phyloP scores from a whole-genome alignment of 177 flowering plant species.

The Tripterygium wilfordii region DNA sequence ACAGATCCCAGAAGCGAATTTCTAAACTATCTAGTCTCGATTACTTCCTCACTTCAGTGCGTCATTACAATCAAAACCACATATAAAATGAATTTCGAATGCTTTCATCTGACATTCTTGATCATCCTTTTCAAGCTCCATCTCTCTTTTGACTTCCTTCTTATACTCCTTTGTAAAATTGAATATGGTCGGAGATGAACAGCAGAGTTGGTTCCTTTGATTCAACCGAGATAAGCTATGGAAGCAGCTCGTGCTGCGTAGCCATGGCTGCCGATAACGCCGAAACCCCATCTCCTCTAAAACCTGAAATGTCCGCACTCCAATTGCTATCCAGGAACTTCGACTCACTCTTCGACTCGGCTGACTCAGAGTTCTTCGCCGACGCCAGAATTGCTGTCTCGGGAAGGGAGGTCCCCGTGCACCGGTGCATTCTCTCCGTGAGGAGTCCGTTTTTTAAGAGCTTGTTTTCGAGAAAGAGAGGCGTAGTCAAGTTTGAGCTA shows the following conservation, averaged over 20 bases:
- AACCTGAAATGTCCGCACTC: slow-evolving; percentile 39
- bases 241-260: slow-evolving; percentile 36
- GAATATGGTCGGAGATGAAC: no score
- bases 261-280: slow-evolving; percentile 8
- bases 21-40: no score
- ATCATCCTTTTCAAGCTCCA: no score
- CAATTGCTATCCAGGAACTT: slow-evolving; percentile 50
- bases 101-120: no score
- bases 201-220: slow-evolving; percentile 40
- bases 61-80: no score
- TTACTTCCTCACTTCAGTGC: no score
- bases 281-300: slow-evolving; percentile 14
- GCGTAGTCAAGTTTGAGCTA: slow-evolving; percentile 37
- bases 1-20: no score
- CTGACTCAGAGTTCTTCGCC: slow-evolving; percentile 37
- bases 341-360: slow-evolving; percentile 40
- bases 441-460: slow-evolving; percentile 54
- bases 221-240: slow-evolving; percentile 50
- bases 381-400: slow-evolving; percentile 53
- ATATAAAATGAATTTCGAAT: no score
- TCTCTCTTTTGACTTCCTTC: no score
- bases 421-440: slow-evolving; percentile 67
- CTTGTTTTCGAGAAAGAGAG: slow-evolving; percentile 27
- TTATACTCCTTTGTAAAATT: no score
- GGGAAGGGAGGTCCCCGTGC: slow-evolving; percentile 48